Base-by-base conservation (phyloP, 1,284 basidiomycete species). In the Tilletia walkeri region DNA sequence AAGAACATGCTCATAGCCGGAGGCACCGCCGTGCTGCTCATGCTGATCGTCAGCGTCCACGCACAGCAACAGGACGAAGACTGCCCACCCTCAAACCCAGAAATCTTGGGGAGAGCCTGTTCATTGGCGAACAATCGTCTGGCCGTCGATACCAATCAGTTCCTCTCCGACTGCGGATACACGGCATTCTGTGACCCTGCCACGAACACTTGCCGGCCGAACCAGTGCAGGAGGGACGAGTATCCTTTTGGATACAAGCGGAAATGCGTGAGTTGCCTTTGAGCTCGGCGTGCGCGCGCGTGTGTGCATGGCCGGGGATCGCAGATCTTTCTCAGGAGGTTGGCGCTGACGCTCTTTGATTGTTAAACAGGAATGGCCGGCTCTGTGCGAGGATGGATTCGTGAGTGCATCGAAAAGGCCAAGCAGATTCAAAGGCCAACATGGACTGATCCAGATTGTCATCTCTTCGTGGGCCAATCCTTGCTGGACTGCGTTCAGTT, bases 141-240 rank as follows among this genome's bases (percentile, higher is more conserved):
- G n/a, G 67, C 67, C 9, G 48, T 41, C n/a, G 67, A 67, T 24
- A 67, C 67, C 6, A 67, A 67, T 20, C 67, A 67, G 41, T 67
- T 67, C 48, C 59, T 67, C 53, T 56, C 53, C 39, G 67, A 67
- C 59, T 67, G 67, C 18, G 67, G 67, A 16, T 67, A 67, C 47
- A 61, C 67, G 16, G 67, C 67, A 6, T 67, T 38, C 38, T 67
- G 67, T 34, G 48, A 67, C 18, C 67, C 67, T 18, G 12, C 7
- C 20, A 49, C 45, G n/a, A 38, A 20, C 18, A 67, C 67, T 20
- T 67, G 67, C n/a, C 18, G 10, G 18, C 34, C 18, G 48, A 67
- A 67, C 49, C 36, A 47, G 39, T 67, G 67, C 59, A 49, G 67
- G 67, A 67, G 59, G 59, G 67, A 67, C 39, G 67, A 67, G 59